phyloP scores from a whole-genome alignment of 257 asterid genomes.

The Plectranthus barbatus region DNA sequence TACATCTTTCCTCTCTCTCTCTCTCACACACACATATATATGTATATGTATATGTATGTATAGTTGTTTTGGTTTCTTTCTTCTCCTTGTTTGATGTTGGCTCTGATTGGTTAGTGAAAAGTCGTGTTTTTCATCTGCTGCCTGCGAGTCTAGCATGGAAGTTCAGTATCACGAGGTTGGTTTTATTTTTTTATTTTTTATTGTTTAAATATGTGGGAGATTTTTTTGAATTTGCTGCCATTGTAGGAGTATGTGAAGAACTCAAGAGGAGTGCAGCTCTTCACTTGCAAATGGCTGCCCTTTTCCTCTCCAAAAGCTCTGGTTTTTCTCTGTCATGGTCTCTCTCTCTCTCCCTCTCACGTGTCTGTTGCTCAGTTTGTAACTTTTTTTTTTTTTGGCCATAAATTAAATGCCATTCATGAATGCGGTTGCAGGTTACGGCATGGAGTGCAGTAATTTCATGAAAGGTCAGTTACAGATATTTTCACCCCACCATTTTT shows the following conservation, averaged over 20 bases:
- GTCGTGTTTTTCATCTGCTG: neutral
- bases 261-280: slow-evolving; percentile 66
- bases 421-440: slow-evolving; percentile 68
- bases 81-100: slow-evolving; percentile 6
- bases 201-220: neutral
- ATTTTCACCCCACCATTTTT: slow-evolving; percentile 6
- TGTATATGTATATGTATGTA: neutral
- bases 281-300: slow-evolving; percentile 93
- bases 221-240: neutral
- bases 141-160: slow-evolving; percentile 33
- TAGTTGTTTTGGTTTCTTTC: neutral
- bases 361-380: neutral
- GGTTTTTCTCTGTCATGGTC: slow-evolving; percentile 95
- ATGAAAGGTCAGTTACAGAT: slow-evolving; percentile 61
- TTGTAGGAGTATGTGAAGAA: slow-evolving; percentile 57
- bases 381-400: neutral
- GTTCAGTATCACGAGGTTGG: slow-evolving; percentile 66
- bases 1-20: neutral
- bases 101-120: slow-evolving; percentile 7
- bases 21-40: neutral
- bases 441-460: slow-evolving; percentile 97
- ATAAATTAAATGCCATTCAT: slow-evolving; percentile 28
- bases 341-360: slow-evolving; percentile 33
- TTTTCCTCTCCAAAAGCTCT: slow-evolving; percentile 83
- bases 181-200: neutral